phyloP scores from a whole-genome alignment of 306 rosid genomes.

The Gillenia trifoliata region DNA sequence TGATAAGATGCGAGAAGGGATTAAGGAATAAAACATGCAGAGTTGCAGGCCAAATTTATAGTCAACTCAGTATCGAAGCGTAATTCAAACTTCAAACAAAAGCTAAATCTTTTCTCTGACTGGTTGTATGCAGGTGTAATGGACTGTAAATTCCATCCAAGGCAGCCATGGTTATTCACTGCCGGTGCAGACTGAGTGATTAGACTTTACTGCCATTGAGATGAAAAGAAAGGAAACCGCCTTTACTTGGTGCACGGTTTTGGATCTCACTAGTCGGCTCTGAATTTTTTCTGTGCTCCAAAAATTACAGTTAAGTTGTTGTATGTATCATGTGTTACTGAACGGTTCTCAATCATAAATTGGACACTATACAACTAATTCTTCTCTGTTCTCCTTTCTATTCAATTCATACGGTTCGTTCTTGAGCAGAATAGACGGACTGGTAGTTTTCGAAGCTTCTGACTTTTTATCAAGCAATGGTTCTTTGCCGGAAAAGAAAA shows the following conservation, averaged over 20 bases:
- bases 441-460: too few species aligned
- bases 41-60: not conserved
- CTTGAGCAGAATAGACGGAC: too few species aligned
- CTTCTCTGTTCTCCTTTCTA: too few species aligned
- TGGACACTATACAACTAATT: not conserved
- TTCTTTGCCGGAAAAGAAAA: too few species aligned
- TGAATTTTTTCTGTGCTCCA: not conserved
- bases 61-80: not conserved
- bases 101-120: not conserved
- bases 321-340: not conserved
- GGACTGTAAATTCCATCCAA: constrained; percentile 93
- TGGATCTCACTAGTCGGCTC: not conserved
- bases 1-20: not conserved
- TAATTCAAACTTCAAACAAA: not conserved
- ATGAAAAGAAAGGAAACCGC: constrained; percentile 3
- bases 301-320: not conserved
- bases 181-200: constrained; percentile 75
- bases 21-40: not conserved
- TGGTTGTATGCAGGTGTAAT: constrained; percentile 57
- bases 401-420: too few species aligned
- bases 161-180: constrained; percentile 88
- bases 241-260: not conserved
- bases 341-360: not conserved
- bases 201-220: constrained; percentile 63
- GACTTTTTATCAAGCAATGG: too few species aligned